Base-by-base conservation (phyloP, 2,329 filamentous ascomycete species). In the Drechslera avenae region DNA sequence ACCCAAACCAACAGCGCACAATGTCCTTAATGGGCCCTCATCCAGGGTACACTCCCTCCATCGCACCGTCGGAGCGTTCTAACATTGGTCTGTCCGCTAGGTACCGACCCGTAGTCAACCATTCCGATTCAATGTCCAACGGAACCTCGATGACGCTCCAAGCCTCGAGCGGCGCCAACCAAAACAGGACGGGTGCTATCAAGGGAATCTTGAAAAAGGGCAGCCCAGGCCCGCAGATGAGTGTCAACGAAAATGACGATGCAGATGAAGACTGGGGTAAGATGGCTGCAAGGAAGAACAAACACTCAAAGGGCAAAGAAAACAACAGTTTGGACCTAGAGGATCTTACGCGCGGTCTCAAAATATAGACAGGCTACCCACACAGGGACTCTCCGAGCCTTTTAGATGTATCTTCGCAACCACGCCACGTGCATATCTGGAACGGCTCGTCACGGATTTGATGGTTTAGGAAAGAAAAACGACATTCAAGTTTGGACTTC, bases 41-140 rank as follows among this genome's bases (percentile, higher is more conserved):
- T 23, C 46, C 54, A 43, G 86, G 84, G 7, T 97, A 97, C 74
- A 83, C 91, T 1, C 86, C 91, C 1, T 97, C 93, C 1, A 96
- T 99, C 60, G 93, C 94, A 2, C 94, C 94, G 1, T 96, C 91
- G 4, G 94, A 97, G 76, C 88, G 94, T 54, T 97, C 92, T 79
- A 97, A 95, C 71, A 79, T 97, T 54, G 94, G 94, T 13, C 82
- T 96, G 44, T 91, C 94, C 7, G 87, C 90, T 26, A 86, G 94
- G 36, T 99, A 99, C 75, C 85, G 94, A 37, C 91, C 94, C 1
- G 93, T 97, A 1, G 91, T 90, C 0, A 72, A 70, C 39, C 60
- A 68, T 31, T 61, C 62, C 31, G 69, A 72, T 43, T 57, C 63
- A 17, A 51, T 61, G 21, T 68, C 64, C 7, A 69, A 60, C 28